phyloP scores from a whole-genome alignment of 768 basidiomycete species.

The Infundibulicybe gibba region DNA sequence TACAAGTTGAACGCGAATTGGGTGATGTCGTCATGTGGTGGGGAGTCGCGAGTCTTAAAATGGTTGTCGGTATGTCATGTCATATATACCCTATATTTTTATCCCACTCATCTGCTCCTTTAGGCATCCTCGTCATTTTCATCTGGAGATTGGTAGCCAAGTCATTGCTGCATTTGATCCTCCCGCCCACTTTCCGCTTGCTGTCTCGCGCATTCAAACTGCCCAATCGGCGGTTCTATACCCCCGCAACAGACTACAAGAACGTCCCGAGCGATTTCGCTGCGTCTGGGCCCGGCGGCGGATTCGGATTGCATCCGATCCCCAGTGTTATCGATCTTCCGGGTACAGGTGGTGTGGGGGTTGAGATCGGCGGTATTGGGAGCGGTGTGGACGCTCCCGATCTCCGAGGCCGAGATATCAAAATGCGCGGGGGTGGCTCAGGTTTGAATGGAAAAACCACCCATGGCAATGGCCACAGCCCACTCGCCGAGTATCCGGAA shows the following conservation, averaged over 20 bases:
- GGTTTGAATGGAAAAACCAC: slow-evolving; percentile 5
- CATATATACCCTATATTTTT: not conserved
- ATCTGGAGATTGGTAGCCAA: slow-evolving; percentile 88
- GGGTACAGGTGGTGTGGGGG: slow-evolving; percentile 34
- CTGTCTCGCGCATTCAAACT: slow-evolving; percentile 65
- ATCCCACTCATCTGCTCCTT: not conserved
- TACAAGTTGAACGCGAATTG: slow-evolving; percentile 30
- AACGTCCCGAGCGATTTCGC: slow-evolving; percentile 57
- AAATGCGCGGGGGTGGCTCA: slow-evolving; percentile 44
- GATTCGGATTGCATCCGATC: slow-evolving; percentile 60
- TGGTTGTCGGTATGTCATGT: slow-evolving; percentile 33
- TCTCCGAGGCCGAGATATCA: slow-evolving; percentile 52
- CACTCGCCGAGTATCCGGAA: slow-evolving; percentile 5
- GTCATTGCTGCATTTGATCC: slow-evolving; percentile 60
- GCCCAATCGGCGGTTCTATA: slow-evolving; percentile 86
- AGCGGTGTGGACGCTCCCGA: slow-evolving; percentile 19
- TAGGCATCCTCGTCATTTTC: slow-evolving; percentile 79
- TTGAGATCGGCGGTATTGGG: slow-evolving; percentile 41
- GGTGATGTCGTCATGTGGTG: slow-evolving; percentile 43
- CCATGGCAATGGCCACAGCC: not conserved
- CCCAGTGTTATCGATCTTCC: slow-evolving; percentile 87
- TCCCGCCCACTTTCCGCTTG: slow-evolving; percentile 84
- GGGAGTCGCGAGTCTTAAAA: slow-evolving; percentile 41
- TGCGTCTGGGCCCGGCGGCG: slow-evolving; percentile 25
- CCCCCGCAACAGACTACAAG: slow-evolving; percentile 86